These are phyloP conservation scores for Silene noctiflora DNA, from an alignment of 179 eudicot species.

Conservation along the genomic window DNA sequence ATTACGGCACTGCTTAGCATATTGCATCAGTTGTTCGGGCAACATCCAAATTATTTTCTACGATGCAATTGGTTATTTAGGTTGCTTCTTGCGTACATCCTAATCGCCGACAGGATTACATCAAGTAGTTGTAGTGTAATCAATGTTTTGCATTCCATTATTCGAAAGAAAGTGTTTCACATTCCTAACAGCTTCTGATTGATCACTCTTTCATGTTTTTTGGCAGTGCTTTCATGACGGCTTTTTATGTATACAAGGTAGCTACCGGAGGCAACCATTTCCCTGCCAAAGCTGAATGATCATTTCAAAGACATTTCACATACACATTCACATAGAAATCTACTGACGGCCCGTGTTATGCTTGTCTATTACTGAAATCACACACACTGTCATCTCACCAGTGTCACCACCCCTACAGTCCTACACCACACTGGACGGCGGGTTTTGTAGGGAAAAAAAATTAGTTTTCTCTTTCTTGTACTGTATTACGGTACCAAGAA, in stretches of 20 bases:
- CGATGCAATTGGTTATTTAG: no score
- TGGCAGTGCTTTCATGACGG: constrained; percentile 82
- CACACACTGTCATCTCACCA: not conserved
- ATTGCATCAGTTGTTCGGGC: no score
- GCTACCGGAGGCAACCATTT: constrained; percentile 82
- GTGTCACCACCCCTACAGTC: not conserved
- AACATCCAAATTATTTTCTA: no score
- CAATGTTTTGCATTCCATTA: not conserved
- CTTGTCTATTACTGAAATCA: not conserved
- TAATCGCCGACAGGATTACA: no score
- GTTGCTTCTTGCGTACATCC: no score
- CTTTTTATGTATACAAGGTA: constrained; percentile 78
- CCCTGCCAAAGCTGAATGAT: constrained; percentile 64
- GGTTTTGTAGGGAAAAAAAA: constrained; percentile 9
- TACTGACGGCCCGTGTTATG: not conserved
- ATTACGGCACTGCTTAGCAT: no score
- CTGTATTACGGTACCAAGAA: no score
- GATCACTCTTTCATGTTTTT: constrained; percentile 20
- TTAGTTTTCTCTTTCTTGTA: constrained; percentile 8
- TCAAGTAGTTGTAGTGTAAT: no score
- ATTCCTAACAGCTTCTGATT: constrained; percentile 15
- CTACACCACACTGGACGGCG: no score
- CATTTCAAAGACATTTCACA: constrained; percentile 3
- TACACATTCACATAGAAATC: not conserved
- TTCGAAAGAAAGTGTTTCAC: not conserved